Percentiles rank a stretch among this genome's conserved stretches.
Conservation (phyloP, 2,329 filamentous ascomycete genomes). For the Xylaria hypoxylon region DNA sequence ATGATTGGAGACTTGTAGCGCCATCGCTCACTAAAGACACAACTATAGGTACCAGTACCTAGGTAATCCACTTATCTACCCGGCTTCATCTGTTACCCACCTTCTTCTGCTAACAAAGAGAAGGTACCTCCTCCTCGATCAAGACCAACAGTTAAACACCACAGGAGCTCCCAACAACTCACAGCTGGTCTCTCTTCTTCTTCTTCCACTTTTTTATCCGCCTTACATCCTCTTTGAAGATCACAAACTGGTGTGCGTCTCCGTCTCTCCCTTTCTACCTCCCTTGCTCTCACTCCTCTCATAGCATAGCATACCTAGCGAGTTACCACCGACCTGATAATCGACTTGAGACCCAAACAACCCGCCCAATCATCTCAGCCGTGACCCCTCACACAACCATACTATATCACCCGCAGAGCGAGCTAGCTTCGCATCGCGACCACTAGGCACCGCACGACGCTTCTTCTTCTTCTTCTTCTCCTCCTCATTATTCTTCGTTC, state of each 20-base stretch:
- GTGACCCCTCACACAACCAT: constrained; percentile 28
- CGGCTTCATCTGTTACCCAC: constrained; percentile 3
- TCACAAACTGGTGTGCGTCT: not conserved
- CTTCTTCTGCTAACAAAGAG: constrained; percentile 4
- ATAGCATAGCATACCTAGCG: not conserved
- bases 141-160: not conserved
- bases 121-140: not conserved
- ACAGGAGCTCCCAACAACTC: not conserved
- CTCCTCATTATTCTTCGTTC: constrained; percentile 1
- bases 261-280: not conserved
- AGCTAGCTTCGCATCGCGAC: constrained; percentile 25
- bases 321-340: constrained; percentile 1
- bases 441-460: not conserved
- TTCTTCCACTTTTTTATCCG: constrained; percentile 6
- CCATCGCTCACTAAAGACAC: not conserved
- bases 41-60: not conserved
- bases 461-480: not conserved
- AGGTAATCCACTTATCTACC: not conserved
- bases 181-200: constrained; percentile 3
- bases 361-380: constrained; percentile 24
- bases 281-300: not conserved
- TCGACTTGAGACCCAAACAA: constrained; percentile 22
- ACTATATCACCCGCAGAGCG: constrained; percentile 13
- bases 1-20: not conserved
- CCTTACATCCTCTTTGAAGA: constrained; percentile 4